phyloP scores from a whole-genome alignment of 176 grass and related monocot genomes.

The Dactylis glomerata region DNA sequence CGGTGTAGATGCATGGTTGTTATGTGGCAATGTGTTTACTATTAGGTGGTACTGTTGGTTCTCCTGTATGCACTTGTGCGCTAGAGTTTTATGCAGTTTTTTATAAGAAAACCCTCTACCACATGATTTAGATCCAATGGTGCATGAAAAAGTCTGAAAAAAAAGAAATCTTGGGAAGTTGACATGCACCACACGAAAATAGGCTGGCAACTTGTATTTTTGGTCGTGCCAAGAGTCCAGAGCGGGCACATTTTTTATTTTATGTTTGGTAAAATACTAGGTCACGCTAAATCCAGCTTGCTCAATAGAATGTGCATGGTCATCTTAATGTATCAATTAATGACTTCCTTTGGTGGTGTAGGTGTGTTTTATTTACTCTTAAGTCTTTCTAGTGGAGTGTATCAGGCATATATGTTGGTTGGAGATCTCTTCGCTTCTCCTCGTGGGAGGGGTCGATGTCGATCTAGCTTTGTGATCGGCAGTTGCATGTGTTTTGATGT shows the following conservation, averaged over 20 bases:
- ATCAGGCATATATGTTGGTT: not conserved
- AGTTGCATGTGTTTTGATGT: not conserved
- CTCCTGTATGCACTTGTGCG: not conserved
- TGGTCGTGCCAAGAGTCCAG: too few relatives aligned
- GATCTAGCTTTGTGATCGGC: too few relatives aligned
- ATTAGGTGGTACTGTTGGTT: not conserved
- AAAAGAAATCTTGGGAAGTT: too few relatives aligned
- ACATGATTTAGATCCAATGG: too few relatives aligned
- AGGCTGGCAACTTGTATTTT: too few relatives aligned
- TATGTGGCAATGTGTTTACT: not conserved
- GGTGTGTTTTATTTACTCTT: not conserved
- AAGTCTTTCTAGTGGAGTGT: not conserved
- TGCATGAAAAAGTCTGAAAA: too few relatives aligned
- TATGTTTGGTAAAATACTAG: too few relatives aligned
- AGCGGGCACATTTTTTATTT: too few relatives aligned
- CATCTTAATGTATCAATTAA: not conserved
- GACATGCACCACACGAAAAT: too few relatives aligned
- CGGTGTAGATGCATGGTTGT: not conserved
- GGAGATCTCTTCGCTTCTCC: not conserved
- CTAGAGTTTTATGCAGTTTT: not conserved
- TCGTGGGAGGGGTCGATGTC: not conserved
- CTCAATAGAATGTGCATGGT: not conserved
- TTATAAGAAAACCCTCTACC: too few relatives aligned
- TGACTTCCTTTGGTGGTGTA: not conserved
- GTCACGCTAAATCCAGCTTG: not conserved